phyloP scores from a whole-genome alignment of 345 rosid species.

The Carallia pectinifolia region DNA sequence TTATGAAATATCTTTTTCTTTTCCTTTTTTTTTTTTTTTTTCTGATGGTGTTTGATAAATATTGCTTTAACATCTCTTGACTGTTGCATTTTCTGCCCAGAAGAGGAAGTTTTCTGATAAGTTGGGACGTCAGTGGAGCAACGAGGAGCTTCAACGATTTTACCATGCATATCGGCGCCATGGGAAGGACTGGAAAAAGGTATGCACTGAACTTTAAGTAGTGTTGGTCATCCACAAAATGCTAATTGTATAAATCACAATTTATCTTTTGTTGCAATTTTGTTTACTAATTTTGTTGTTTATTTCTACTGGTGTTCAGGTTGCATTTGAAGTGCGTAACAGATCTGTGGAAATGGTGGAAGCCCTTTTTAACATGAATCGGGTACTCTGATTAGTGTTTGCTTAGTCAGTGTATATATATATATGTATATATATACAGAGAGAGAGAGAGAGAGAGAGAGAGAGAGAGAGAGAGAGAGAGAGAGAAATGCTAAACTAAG shows the following conservation, averaged over 20 bases:
- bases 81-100: slow-evolving; percentile 2
- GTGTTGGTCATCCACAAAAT: background rate
- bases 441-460: background rate
- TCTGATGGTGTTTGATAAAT: background rate
- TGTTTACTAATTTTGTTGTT: slow-evolving; percentile 3
- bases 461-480: too few species aligned
- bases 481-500: background rate
- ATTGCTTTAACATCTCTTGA: background rate
- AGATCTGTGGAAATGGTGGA: slow-evolving; percentile 31
- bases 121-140: slow-evolving; percentile 29
- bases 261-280: background rate
- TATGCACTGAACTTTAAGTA: background rate
- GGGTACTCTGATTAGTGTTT: slow-evolving; percentile 18
- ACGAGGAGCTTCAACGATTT: slow-evolving; percentile 26
- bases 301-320: slow-evolving; percentile 24
- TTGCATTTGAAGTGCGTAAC: slow-evolving; percentile 28
- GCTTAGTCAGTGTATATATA: background rate
- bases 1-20: background rate
- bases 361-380: slow-evolving; percentile 31
- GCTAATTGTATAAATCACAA: background rate
- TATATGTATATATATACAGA: background rate
- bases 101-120: slow-evolving; percentile 23
- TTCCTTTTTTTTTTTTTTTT: background rate
- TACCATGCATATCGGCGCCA: slow-evolving; percentile 26
- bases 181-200: slow-evolving; percentile 30